Conservation (phyloP, 331 rosid species). For the Malus hybrid region DNA sequence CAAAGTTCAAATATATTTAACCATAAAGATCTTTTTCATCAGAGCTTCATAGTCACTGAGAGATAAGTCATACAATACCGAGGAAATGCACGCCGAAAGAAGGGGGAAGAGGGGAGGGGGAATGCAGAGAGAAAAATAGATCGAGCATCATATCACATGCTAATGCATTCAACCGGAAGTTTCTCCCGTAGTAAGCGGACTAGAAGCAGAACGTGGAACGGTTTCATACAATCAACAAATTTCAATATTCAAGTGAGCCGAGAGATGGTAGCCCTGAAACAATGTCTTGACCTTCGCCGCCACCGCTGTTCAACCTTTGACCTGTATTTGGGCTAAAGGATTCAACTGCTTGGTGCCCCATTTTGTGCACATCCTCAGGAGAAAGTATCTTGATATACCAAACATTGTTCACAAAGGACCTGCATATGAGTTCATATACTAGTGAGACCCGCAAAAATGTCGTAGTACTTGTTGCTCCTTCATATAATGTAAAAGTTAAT, state of each 20-base stretch:
- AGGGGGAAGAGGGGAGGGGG: neutral
- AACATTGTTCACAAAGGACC: constrained; percentile 83
- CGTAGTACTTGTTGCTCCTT: neutral
- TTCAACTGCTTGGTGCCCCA: constrained; percentile 69
- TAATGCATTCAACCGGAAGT: neutral
- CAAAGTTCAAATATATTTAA: neutral
- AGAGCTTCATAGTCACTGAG: constrained; percentile 3
- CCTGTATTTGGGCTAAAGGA: constrained; percentile 50
- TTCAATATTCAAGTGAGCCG: constrained; percentile 61
- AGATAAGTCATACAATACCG: neutral
- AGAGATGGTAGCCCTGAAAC: constrained; percentile 53
- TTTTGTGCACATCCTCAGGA: constrained; percentile 73
- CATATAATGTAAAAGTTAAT: neutral
- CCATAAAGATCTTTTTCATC: neutral
- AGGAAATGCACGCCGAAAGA: neutral
- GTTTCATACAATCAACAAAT: neutral
- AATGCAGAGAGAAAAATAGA: neutral
- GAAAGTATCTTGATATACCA: constrained; percentile 92
- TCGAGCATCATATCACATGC: neutral
- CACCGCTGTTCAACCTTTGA: constrained; percentile 42
- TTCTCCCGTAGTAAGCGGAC: neutral
- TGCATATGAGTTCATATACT: constrained; percentile 15
- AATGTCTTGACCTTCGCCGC: constrained; percentile 39
- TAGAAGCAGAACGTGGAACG: neutral
- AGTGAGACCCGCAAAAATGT: neutral